Conservation (phyloP, 1,284 basidiomycete genomes). For the Trametes sp. region DNA sequence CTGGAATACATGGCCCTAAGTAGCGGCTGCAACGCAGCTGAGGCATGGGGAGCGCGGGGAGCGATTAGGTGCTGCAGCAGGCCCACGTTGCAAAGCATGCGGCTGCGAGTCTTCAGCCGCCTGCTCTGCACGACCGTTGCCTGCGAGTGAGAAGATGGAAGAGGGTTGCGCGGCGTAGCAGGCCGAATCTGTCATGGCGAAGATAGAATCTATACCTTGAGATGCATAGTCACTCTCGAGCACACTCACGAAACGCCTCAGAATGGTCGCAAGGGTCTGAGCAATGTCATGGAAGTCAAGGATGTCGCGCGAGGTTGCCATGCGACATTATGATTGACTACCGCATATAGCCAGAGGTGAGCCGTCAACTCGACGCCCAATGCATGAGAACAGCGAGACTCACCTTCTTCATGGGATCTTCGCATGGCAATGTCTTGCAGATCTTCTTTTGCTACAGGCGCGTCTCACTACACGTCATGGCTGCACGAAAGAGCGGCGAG, state of each 20-base stretch:
- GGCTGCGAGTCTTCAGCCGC: conserved; percentile 12
- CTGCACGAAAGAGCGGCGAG: too few relatives aligned
- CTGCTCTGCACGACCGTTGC: conserved; percentile 3
- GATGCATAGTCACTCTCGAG: background rate
- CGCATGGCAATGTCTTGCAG: background rate
- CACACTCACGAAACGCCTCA: background rate
- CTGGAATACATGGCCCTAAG: conserved; percentile 9
- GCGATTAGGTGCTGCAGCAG: background rate
- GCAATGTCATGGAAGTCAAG: background rate
- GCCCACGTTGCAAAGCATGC: conserved; percentile 15
- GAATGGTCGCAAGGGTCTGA: background rate
- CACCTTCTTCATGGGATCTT: background rate
- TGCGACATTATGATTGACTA: background rate
- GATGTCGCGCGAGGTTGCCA: background rate
- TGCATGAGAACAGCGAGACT: background rate
- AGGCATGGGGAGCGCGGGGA: conserved; percentile 22
- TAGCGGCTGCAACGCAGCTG: conserved; percentile 27
- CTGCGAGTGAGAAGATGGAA: background rate
- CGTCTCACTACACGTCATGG: too few relatives aligned
- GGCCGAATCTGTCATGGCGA: background rate
- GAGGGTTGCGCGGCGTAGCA: background rate
- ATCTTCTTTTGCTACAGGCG: background rate
- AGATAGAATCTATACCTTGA: background rate
- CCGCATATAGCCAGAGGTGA: background rate
- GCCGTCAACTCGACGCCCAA: background rate